These are phyloP conservation scores for Komagataella kurtzmanii DNA, from an alignment of 805 yeast genomes.

Conservation along the genomic window DNA sequence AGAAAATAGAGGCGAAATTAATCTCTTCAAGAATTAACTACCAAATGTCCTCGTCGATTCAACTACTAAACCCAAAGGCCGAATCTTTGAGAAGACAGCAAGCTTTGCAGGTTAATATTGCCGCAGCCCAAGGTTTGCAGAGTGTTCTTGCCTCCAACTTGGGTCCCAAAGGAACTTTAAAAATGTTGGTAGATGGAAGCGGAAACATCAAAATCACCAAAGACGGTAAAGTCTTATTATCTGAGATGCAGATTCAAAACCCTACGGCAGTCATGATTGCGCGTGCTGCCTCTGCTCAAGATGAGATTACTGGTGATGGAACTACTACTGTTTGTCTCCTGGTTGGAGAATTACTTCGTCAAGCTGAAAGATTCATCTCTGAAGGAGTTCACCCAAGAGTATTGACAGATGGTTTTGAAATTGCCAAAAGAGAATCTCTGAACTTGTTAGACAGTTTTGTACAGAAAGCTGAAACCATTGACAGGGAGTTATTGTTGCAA, in stretches of 20 bases:
- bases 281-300: constrained; percentile 97
- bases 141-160: constrained; percentile 81
- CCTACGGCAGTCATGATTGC: constrained; percentile 90
- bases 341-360: constrained; percentile 90
- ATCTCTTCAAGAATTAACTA: not conserved
- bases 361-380: constrained; percentile 80
- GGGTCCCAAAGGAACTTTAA: constrained; percentile 95
- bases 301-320: constrained; percentile 98
- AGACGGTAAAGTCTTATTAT: constrained; percentile 86
- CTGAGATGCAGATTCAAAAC: constrained; percentile 94
- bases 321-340: constrained; percentile 90
- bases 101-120: constrained; percentile 87
- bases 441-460: constrained; percentile 59
- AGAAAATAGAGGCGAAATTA: not conserved
- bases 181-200: constrained; percentile 94
- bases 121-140: constrained; percentile 95
- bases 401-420: constrained; percentile 88
- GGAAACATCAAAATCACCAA: constrained; percentile 92
- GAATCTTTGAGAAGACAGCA: constrained; percentile 93
- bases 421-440: constrained; percentile 68
- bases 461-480: constrained; percentile 35
- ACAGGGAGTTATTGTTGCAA: constrained; percentile 80
- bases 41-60: constrained; percentile 39
- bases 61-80: constrained; percentile 91
- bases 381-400: constrained; percentile 97